Evolutionary conservation across 805 yeast species (phyloP).

Genomic region (Myxozyma nipponensis): DNA sequence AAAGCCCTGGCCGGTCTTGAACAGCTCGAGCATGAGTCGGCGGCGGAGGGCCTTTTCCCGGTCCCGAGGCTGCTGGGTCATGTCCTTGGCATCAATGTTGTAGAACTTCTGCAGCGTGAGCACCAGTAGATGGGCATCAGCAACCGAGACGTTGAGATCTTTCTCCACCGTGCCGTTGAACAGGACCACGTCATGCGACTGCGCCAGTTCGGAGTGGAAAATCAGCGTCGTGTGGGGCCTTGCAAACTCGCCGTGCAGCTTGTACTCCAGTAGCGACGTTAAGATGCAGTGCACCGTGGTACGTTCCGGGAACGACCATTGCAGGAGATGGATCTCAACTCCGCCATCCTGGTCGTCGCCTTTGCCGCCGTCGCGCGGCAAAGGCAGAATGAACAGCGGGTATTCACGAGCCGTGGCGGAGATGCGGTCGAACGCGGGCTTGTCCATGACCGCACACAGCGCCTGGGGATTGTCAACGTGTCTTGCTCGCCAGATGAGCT

Average conservation of each 20-base stretch:
- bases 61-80: conserved; percentile 50
- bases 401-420: conserved; percentile 61
- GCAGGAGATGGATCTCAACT: conserved; percentile 81
- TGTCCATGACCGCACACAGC: conserved; percentile 61
- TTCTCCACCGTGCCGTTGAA: conserved; percentile 84
- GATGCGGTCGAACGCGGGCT: conserved; percentile 58
- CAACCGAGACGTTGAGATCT: conserved; percentile 56
- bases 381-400: conserved; percentile 85
- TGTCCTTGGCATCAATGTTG: conserved; percentile 41
- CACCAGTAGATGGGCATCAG: conserved; percentile 73
- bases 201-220: conserved; percentile 73
- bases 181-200: conserved; percentile 58
- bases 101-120: conserved; percentile 78
- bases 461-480: conserved; percentile 58
- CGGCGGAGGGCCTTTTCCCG: conserved; percentile 46
- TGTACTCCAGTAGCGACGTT: conserved; percentile 87
- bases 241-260: conserved; percentile 85
- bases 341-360: conserved; percentile 26
- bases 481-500: conserved; percentile 83
- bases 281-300: conserved; percentile 82
- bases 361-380: conserved; percentile 54
- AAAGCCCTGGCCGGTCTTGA: conserved; percentile 69
- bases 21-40: conserved; percentile 54
- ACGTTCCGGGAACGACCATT: conserved; percentile 88
- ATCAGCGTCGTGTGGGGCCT: conserved; percentile 90